Base-by-base conservation (phyloP, 345 rosid species). In the Ceriops zippeliana region DNA sequence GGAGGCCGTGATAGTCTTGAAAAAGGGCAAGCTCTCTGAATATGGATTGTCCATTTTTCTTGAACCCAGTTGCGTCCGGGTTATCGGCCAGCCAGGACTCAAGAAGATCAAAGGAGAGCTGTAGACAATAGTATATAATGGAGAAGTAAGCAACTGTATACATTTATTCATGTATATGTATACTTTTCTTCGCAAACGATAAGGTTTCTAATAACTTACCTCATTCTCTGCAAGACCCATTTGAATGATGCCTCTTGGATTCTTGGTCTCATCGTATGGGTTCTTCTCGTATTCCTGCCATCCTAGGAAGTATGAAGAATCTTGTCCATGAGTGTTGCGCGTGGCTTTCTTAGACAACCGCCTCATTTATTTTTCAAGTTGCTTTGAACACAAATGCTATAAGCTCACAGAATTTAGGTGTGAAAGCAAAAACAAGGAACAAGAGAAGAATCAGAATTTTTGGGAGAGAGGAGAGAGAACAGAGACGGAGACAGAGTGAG, bases 151-250 rank as follows among this genome's bases (percentile, higher is more conserved):
- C 19, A 67, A 22, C 42, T 17, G 4, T 57, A 31, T 38, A 10
- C 47, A 38, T 38, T 2, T 38, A 38, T 38, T 16, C 16, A 38
- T 10, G 15, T 42, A 13, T 13, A 13, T 13, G 16, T 13, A 42
- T 42, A 42, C 17, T 11, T 42, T 42, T 42, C 17, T 11, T 13
- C 17, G 5, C 15, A 42, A 27, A 65, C 7, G 19, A 51, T 6
- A 28, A 47, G 35, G 37, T 15, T 31, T 1, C 30, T 52, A 32
- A 10, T 38, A 47, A 46, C 75, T 49, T 46, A 88, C 98, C 87
- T 90, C 93, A 75, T 90, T 90, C 64, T 90, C 96, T 32, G 96
- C 96, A 60, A 90, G 88, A 63, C 96, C 93, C 93, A 90, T 88
- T 71, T 88, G 93, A 61, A 90, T 88, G 62, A 90, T 88, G 15